Percentiles rank a stretch among this genome's conserved stretches.
Evolutionary conservation across 352 stramenopile genomes (phyloP).

Genomic region (Pythium dissimile): DNA sequence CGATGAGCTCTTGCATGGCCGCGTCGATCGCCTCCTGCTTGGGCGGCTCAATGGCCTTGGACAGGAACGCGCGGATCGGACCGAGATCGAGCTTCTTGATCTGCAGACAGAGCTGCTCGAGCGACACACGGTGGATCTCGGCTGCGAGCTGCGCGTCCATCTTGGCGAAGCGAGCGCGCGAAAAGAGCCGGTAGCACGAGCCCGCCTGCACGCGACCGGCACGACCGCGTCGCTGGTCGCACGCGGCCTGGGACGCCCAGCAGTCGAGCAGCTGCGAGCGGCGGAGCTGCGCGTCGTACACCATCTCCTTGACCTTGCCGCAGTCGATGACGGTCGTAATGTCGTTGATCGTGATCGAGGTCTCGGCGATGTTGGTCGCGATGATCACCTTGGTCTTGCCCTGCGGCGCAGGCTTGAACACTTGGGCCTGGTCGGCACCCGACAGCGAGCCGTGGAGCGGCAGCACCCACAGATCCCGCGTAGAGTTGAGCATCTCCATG

Average conservation of each 20-base stretch:
- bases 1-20: constrained; percentile 88
- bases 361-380: constrained; percentile 89
- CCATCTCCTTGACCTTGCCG: constrained; percentile 87
- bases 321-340: constrained; percentile 85
- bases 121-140: constrained; percentile 87
- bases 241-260: constrained; percentile 78
- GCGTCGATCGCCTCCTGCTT: constrained; percentile 86
- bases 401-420: constrained; percentile 60
- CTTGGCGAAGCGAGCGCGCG: constrained; percentile 46
- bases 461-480: constrained; percentile 48
- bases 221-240: constrained; percentile 80
- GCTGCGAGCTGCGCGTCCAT: constrained; percentile 73
- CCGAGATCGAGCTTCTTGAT: constrained; percentile 84
- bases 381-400: constrained; percentile 84
- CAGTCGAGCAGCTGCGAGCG: constrained; percentile 79
- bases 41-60: constrained; percentile 91
- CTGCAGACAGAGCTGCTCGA: constrained; percentile 84
- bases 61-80: constrained; percentile 65
- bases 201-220: constrained; percentile 78
- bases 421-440: constrained; percentile 61
- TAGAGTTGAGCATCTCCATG: constrained; percentile 59
- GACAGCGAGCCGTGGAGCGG: constrained; percentile 78
- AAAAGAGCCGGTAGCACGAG: constrained; percentile 79
- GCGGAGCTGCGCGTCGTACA: constrained; percentile 68
- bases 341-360: constrained; percentile 88